A percentile compares a stretch with the other conserved stretches of the same genome.
phyloP scores from a whole-genome alignment of 768 basidiomycete species.

The Russula brevipes region DNA sequence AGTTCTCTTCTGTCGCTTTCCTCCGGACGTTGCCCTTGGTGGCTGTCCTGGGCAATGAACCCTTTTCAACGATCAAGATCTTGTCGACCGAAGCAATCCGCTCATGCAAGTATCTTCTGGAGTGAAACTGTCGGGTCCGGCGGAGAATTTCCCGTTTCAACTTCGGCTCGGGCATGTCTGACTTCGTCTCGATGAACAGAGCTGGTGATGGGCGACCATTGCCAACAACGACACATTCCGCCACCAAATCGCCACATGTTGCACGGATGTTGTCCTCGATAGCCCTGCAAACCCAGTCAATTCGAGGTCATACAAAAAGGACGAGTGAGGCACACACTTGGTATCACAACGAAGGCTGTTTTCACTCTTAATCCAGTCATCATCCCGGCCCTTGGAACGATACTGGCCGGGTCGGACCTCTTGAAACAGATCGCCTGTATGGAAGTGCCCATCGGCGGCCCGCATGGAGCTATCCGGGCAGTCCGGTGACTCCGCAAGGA shows the following conservation, averaged over 20 bases:
- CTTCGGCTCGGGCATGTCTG: slow-evolving; percentile 46
- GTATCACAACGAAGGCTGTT: slow-evolving; percentile 76
- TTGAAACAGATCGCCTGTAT: slow-evolving; percentile 78
- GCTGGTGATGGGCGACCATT: slow-evolving; percentile 70
- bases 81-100: slow-evolving; percentile 60
- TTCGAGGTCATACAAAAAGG: not conserved
- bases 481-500: slow-evolving; percentile 60
- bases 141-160: slow-evolving; percentile 69
- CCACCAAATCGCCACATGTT: slow-evolving; percentile 59
- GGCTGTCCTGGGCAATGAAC: slow-evolving; percentile 69
- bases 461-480: slow-evolving; percentile 60
- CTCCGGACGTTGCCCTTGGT: slow-evolving; percentile 82
- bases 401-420: slow-evolving; percentile 55
- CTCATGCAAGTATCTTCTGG: slow-evolving; percentile 72
- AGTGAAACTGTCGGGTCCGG: slow-evolving; percentile 68
- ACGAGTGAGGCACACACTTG: slow-evolving; percentile 37
- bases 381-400: slow-evolving; percentile 64
- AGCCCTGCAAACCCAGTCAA: slow-evolving; percentile 36
- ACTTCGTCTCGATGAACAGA: slow-evolving; percentile 63
- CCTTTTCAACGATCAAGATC: slow-evolving; percentile 59
- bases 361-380: slow-evolving; percentile 84
- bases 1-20: slow-evolving; percentile 66
- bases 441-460: slow-evolving; percentile 62
- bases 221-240: slow-evolving; percentile 74
- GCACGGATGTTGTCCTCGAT: slow-evolving; percentile 73